Base-by-base conservation (phyloP, 78 protist genomes). In the Dictyostelium purpureum region DNA sequence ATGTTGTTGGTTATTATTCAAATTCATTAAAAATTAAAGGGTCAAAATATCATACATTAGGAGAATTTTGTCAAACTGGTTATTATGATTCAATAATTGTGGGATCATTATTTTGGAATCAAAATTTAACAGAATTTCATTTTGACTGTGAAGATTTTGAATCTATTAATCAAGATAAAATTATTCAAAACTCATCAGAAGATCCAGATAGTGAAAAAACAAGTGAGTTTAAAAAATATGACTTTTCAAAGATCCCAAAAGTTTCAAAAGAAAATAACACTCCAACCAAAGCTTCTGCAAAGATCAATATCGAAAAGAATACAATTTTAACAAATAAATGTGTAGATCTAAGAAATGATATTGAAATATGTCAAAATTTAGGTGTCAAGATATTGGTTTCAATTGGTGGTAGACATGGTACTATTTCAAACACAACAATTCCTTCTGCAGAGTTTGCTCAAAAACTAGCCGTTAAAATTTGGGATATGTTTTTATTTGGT, bases 401-500 rank as follows among this genome's bases (percentile, higher is more conserved):
- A 63, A 43, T 63, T 33, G 71, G 71, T 63, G 35, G 71, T 63
- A 63, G 19, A 63, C 24, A 35, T 31, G 71, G 71, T 16, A 19
- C 33, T 63, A 43, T 63, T 63, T 19, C 43, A 14, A 63, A 63
- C 18, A 63, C 71, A 31, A 16, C 71, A 28, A 31, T 63, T 26
- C 24, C 71, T 5, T 16, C 71, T 3, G 33, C 26, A 63, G 42
- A 31, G 18, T 16, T 31, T 14, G 71, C 71, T 14, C 71, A 63
- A 33, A 63, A 63, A 63, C 33, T 63, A 43, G 71, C 71, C 0
- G 71, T 63, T 63, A 63, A 63, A 63, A 63, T 63, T 31, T 63
- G 71, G 71, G 71, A 63, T 63, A 63, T 63, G 71, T 63, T 63
- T 63, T 63, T 63, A 63, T 63, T 63, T 63, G 71, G 71, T 63